Evolutionary conservation across 2,329 filamentous ascomycete genomes (phyloP), one percentile per base, ranked within the genome.

Genomic region (Monilinia aucupariae): DNA sequence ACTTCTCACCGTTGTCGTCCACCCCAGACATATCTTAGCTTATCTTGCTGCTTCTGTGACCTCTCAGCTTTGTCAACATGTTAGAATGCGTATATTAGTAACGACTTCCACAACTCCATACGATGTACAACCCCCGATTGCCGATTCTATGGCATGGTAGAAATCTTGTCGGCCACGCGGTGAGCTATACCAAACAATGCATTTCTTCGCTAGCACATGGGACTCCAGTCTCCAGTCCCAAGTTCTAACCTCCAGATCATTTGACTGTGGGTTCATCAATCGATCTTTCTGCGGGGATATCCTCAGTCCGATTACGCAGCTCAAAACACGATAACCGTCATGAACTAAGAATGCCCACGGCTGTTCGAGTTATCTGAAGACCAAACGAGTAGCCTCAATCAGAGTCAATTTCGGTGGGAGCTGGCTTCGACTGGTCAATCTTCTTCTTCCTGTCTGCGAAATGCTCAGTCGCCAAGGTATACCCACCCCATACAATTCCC

Each of bases 401-500:
- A 61, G 12, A 55, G 37, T 55, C 37, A 8, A 17, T 20, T 32
- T 37, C 48, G 39, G n/a, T 17, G 10, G 27, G 1, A 49, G 25
- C n/a, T 62, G 53, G 20, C 37, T n/a, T 59, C 15, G 32, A 8
- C 20, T 62, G 20, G 5, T 45, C 34, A 9, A 25, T 37, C 47
- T 34, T 45, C n/a, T 52, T 61, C 25, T 59, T 65, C 30, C 52
- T 56, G 27, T 34, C 34, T 15, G 63, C 55, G 67, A 63, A 62
- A 43, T 41, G 55, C 37, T 71, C 68, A 9, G 66, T 65, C 4
- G 59, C 65, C 15, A 69, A 60, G 3, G 70, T 71, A 45, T 70
- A 70, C 12, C 68, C 68, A 27, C 64, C 63, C 72, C 72, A 74
- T 5, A 72, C 58, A 55, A 62, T 48, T 48, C 63, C 63, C 13